These are phyloP conservation scores for Iodosphaeria phyllophila DNA, from an alignment of 2,329 filamentous ascomycete genomes.

Conservation along the genomic window DNA sequence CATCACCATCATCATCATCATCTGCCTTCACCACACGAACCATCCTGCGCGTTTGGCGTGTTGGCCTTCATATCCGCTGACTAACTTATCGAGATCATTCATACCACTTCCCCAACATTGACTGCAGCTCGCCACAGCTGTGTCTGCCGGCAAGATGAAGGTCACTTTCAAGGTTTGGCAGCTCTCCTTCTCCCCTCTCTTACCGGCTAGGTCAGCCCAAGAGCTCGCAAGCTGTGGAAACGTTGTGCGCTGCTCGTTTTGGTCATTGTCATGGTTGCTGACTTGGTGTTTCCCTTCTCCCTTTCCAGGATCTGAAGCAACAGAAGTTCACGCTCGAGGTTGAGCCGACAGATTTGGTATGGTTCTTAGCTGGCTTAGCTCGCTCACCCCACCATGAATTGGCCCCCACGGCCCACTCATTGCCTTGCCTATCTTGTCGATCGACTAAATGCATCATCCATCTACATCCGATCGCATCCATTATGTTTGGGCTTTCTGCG, in stretches of 20 bases:
- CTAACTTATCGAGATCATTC: too few relatives aligned
- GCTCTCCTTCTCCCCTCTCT: background rate
- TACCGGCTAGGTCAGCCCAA: constrained; percentile 3
- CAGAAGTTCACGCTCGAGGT: constrained; percentile 95
- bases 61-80: too few relatives aligned
- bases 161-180: constrained; percentile 44
- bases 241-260: background rate
- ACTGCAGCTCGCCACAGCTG: too few relatives aligned
- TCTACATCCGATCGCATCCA: too few relatives aligned
- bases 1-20: too few relatives aligned
- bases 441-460: too few relatives aligned
- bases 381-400: constrained; percentile 4
- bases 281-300: constrained; percentile 1
- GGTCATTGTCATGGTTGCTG: background rate
- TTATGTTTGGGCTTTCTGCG: too few relatives aligned
- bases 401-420: constrained; percentile 4
- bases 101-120: too few relatives aligned
- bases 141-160: constrained; percentile 35
- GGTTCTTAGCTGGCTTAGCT: constrained; percentile 20
- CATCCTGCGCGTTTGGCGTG: too few relatives aligned
- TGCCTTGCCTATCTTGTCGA: too few relatives aligned
- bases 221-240: background rate
- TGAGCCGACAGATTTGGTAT: constrained; percentile 79
- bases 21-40: too few relatives aligned
- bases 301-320: constrained; percentile 77